These are phyloP conservation scores for Cryomyces minteri DNA, from an alignment of 495 filamentous ascomycete genomes.

Conservation along the genomic window DNA sequence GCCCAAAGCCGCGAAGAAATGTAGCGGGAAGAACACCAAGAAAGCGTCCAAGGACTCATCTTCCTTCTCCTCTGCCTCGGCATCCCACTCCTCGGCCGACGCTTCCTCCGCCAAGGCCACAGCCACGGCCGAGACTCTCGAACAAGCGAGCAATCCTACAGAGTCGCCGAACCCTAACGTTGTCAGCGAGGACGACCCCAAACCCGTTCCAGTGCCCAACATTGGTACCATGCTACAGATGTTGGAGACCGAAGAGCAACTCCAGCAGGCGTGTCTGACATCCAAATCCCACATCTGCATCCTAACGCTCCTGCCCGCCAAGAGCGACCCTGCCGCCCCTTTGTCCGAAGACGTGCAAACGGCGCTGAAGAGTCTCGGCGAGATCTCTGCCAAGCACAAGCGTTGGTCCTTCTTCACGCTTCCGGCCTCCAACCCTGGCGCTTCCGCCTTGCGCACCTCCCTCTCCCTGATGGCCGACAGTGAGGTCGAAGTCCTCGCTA, in stretches of 20 bases:
- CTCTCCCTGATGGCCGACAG: conserved; percentile 37
- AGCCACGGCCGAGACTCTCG: conserved; percentile 23
- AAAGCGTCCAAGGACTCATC: conserved; percentile 27
- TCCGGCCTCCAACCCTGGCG: conserved; percentile 39
- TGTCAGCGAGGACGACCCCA: conserved; percentile 23
- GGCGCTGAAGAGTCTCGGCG: conserved; percentile 47
- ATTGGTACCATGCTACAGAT: conserved; percentile 29
- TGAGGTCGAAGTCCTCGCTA: conserved; percentile 48
- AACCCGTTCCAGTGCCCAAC: conserved; percentile 28
- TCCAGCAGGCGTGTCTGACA: conserved; percentile 54
- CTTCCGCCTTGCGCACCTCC: conserved; percentile 32
- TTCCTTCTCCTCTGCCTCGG: conserved; percentile 24
- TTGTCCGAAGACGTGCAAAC: conserved; percentile 22
- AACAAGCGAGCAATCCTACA: conserved; percentile 23
- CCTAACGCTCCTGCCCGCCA: conserved; percentile 51
- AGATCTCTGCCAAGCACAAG: conserved; percentile 58
- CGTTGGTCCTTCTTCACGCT: conserved; percentile 71
- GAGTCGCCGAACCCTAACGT: conserved; percentile 28
- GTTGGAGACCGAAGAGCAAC: conserved; percentile 33
- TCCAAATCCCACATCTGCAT: conserved; percentile 71
- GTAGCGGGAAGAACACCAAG: conserved; percentile 27
- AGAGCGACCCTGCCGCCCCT: conserved; percentile 24
- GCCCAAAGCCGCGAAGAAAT: conserved; percentile 17
- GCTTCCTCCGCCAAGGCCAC: conserved; percentile 19
- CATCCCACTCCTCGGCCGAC: conserved; percentile 23